Base-by-base conservation (phyloP, 352 stramenopile species). In the Elongisporangium anandrum region DNA sequence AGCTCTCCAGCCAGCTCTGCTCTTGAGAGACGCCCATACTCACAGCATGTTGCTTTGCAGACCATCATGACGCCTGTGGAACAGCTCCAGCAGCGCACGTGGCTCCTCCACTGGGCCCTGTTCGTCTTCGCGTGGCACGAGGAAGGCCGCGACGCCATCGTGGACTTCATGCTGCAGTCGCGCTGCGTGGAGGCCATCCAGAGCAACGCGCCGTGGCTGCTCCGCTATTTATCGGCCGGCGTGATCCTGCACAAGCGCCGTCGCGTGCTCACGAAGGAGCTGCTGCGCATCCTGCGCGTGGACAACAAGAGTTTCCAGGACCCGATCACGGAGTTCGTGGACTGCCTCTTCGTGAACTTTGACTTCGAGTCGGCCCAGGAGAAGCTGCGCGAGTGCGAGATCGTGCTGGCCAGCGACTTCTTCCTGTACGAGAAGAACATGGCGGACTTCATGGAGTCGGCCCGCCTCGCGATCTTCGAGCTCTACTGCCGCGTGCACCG, bases 401-500 rank as follows among this genome's bases (percentile, higher is more conserved):
- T 96, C 50, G 95, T 99, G 58, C 79, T 99, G 50, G 78, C 79
- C 13, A 92, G 90, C 49, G 97, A 99, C 68, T 99, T 99, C 68
- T 99, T 99, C 77, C 79, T 99, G 34, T 90, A 91, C 71, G 84
- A 94, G 73, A 92, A 93, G 70, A 97, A 97, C 69, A 97, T 98
- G 70, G 94, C 82, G n/a, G 92, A 97, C 63, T 99, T 99, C 63
- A 99, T 99, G 95, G 96, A 99, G 73, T 88, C 97, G 39, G 96
- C 97, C 16, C 84, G 97, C 21, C 85, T 99, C 16, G 97, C 98
- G 77, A 98, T 99, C 60, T 99, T 99, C 72, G 97, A 99, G 77
- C 98, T 98, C 66, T 99, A 99, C 81, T 99, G 97, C 79, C 88
- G 97, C 56, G 98, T 99, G 68, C 97, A 99, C 85, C 88, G 97